phyloP scores from a whole-genome alignment of 345 rosid species.

The Gossypium ekmanianum region DNA sequence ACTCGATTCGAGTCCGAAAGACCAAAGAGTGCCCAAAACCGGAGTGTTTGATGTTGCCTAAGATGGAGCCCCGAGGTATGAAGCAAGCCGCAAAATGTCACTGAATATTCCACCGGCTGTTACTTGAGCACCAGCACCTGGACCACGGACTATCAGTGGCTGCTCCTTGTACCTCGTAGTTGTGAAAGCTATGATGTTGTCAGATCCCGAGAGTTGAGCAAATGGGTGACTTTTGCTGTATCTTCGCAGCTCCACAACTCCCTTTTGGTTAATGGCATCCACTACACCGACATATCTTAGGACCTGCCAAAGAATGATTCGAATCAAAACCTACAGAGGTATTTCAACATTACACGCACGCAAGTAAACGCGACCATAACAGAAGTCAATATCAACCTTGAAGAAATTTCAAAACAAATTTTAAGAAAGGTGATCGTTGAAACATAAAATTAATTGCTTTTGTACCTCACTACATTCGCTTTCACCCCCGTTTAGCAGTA shows the following conservation, averaged over 20 bases:
- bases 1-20: neutral
- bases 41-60: conserved; percentile 17
- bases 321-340: neutral
- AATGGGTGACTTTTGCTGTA: conserved; percentile 85
- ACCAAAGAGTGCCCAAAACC: neutral
- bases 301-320: conserved; percentile 43
- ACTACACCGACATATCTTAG: conserved; percentile 92
- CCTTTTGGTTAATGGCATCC: conserved; percentile 57
- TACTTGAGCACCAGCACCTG: conserved; percentile 98
- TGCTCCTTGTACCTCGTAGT: conserved; percentile 84
- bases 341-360: neutral
- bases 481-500: neutral
- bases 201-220: conserved; percentile 86
- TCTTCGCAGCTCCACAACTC: conserved; percentile 66
- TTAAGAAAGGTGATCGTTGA: too few species aligned
- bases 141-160: conserved; percentile 93
- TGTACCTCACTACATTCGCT: neutral
- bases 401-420: too few species aligned
- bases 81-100: conserved; percentile 81
- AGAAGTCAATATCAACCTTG: neutral
- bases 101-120: conserved; percentile 98
- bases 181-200: conserved; percentile 94
- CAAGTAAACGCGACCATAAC: neutral
- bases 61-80: conserved; percentile 95
- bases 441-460: neutral